Base-by-base conservation (phyloP, 1,284 basidiomycete species). In the Cryptococcus sp. region DNA sequence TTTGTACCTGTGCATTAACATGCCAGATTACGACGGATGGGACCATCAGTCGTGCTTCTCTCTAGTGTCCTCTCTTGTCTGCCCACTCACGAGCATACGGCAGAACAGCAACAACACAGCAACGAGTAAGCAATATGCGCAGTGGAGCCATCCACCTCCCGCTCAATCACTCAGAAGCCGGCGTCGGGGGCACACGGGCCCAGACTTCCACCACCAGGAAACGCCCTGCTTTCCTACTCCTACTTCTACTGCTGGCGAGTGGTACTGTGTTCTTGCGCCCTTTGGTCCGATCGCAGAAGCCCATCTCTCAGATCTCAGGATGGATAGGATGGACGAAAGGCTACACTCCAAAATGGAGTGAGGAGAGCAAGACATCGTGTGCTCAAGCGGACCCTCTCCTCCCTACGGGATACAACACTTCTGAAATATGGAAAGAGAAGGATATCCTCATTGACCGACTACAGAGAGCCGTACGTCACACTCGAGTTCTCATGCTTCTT, bases 381-480 rank as follows among this genome's bases (percentile, higher is more conserved):
- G 60, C 27, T 3, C 69, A 71, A 52, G 65, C 67, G 1, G 50
- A 60, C 10, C 65, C 69, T 7, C 50, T 62, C 47, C 35, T 69
- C 22, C 67, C 69, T 22, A 27, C 45, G 11, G 58, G 58, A 3
- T 60, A 65, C 54, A 63, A 69, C 46, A 35, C 59, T n/a, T 53
- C 54, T 19, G 53, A 58, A 39, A 55, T 68, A 15, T 61, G 54
- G 50, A 55, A 60, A 25, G 64, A 63, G 23, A 74, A 72, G 58
- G 65, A 70, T 2, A 41, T 67, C n/a, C 68, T 74, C 53, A 67
- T 74, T 47, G 54, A 65, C 20, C 58, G 67, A 57, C 50, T 69
- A 11, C 57, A 60, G 46, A 66, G 67, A 27, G 69, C 69, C 30
- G 64, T 66, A 20, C 55, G 64, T 54, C 42, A 45, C 38, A 19